These are phyloP conservation scores for Hydrangea macrophylla DNA, from an alignment of 148 eudicot genomes.

Conservation along the genomic window DNA sequence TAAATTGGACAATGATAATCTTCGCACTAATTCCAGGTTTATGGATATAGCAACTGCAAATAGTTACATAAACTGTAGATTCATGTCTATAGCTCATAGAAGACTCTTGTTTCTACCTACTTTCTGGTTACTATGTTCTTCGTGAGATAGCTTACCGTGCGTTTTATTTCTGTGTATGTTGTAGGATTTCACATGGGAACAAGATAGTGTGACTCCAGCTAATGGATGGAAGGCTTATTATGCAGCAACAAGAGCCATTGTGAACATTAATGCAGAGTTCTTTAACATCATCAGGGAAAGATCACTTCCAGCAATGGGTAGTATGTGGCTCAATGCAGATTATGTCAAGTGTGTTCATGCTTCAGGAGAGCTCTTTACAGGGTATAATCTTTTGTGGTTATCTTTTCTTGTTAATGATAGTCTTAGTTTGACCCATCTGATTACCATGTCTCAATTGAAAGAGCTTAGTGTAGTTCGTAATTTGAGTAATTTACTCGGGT, in stretches of 20 bases:
- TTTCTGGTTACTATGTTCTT: neutral
- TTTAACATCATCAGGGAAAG: constrained; percentile 75
- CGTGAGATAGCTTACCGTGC: neutral
- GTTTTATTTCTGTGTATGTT: constrained; percentile 9
- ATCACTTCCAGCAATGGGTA: constrained; percentile 77
- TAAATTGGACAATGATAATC: neutral
- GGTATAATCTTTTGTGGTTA: constrained; percentile 53
- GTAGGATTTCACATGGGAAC: constrained; percentile 94
- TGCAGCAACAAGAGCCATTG: constrained; percentile 92
- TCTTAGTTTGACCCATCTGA: neutral
- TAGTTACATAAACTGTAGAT: neutral
- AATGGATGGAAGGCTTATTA: constrained; percentile 99
- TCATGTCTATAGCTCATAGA: too few relatives aligned
- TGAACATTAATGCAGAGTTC: constrained; percentile 77
- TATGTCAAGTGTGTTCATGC: constrained; percentile 92
- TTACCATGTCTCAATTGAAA: neutral
- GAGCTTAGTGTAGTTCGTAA: neutral
- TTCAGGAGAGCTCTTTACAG: constrained; percentile 69
- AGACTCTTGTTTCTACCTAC: neutral
- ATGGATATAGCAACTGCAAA: neutral
- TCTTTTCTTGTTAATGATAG: neutral
- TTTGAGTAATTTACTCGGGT: neutral
- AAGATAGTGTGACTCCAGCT: constrained; percentile 64
- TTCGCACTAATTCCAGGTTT: too few relatives aligned
- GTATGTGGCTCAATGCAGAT: constrained; percentile 87